Base-by-base conservation (phyloP, 441 rosid genomes). In the Aleurites moluccanus region DNA sequence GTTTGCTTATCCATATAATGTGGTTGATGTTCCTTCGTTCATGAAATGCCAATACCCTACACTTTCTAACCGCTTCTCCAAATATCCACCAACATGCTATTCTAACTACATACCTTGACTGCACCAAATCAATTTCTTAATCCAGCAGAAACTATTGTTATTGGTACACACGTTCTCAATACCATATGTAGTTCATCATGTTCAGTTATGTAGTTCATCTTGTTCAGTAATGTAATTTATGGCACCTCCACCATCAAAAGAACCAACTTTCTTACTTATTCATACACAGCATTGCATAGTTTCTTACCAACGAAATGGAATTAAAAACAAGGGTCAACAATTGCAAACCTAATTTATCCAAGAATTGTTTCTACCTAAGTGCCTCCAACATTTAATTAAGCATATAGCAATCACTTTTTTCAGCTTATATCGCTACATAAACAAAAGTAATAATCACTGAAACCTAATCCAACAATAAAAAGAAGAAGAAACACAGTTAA, bases 31-130 rank as follows among this genome's bases (percentile, higher is more conserved):
- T 2, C 35, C 60, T 7, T 33, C 44, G 33, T 40, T 21, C 3
- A 10, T 18, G 7, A 62, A 3, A 49, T 62, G 8, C 47, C 20
- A 45, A 44, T 5, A 72, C 15, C 20, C 11, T 27, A 20, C 53
- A 45, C 42, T 27, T 62, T 47, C 75, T 52, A 56, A 70, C 6
- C 9, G 63, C n/a, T 38, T 14, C 55, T 57, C 16, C 64, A 57
- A 55, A 57, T 38, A 6, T 6, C n/a, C 38, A 14, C 25, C 16
- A 30, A 30, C 11, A 2, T 47, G 6, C 71, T 16, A 35, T 20
- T 14, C 45, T 38, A 38, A 38, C 6, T 38, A 38, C 35, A 4
- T 10, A 7, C 25, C 33, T 62, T n/a, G 4, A 63, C 61, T 7
- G 10, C 28, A 73, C 5, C 15, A 15, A 15, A 7, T 50, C 50